Evolutionary conservation across 495 filamentous ascomycete genomes (phyloP), one percentile per base, ranked within the genome.

Genomic region (Talaromyces liani): DNA sequence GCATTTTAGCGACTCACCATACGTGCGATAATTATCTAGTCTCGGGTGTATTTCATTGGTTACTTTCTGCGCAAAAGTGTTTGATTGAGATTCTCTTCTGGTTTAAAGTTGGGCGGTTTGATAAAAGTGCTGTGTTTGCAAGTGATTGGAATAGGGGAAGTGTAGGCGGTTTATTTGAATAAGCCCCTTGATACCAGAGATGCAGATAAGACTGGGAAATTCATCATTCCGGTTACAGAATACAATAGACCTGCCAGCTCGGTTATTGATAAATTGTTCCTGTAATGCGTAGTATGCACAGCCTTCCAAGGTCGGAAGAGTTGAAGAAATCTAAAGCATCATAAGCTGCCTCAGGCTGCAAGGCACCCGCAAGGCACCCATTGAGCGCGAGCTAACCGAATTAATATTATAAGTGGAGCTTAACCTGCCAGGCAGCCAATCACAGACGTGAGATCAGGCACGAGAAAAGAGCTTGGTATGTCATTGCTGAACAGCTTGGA

Each of bases 391-490:
- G 57, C 59, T 61, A 45, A 49, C 22, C 59, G 2, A 16, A 61
- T 47, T 22, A 49, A 24, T 25, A 25, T 14, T 14, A 12, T 49
- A 61, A 58, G 25, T 39, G 60, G 60, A 16, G 12, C 41, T 1
- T 8, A 6, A 16, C 2, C 6, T 29, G 12, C 12, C 56, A 24
- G 6, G 2, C 55, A 34, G 55, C 62, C 62, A 63, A 63, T 31
- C 51, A 57, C 16, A 5, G 24, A 20, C 27, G 53, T 18, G 18
- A 8, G 0, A 31, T 58, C 33, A 63, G 9, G 62, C 62, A 63
- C 62, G 62, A 58, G 62, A 63, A 58, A 63, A 27, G 24, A 53
- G 53, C 53, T 24, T 56, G 53, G 22, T 56, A 56, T 56, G 53
- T 56, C 53, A 56, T 56, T 56, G 53, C 53, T 56, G 53, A 49